Conservation (phyloP, 768 basidiomycete species). For the Lactarius deliciosus region DNA sequence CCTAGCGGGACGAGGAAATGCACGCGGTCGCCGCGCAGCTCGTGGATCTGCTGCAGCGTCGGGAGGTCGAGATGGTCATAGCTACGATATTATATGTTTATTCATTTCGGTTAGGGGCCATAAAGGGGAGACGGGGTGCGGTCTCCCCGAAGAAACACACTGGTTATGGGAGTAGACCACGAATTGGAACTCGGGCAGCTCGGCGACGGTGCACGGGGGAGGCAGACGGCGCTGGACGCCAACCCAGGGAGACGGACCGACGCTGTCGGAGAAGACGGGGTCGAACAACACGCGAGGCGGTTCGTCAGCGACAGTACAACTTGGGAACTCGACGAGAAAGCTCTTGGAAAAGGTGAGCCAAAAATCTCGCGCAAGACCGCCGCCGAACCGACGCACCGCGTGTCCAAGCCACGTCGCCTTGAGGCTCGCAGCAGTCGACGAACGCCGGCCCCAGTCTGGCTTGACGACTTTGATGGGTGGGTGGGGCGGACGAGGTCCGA, state of each 20-base stretch:
- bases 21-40: slow-evolving; percentile 30
- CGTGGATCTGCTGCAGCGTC: slow-evolving; percentile 35
- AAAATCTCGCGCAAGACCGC: not conserved
- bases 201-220: slow-evolving; percentile 40
- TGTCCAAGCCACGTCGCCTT: slow-evolving; percentile 43
- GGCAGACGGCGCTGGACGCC: slow-evolving; percentile 38
- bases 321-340: slow-evolving; percentile 35
- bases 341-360: slow-evolving; percentile 28
- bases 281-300: slow-evolving; percentile 42
- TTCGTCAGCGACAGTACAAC: slow-evolving; percentile 17
- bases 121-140: no score
- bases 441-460: slow-evolving; percentile 32
- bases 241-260: slow-evolving; percentile 34
- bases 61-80: slow-evolving; percentile 46
- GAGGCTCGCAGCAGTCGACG: slow-evolving; percentile 15
- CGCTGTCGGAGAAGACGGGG: slow-evolving; percentile 42
- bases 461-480: slow-evolving; percentile 32
- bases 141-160: slow-evolving; percentile 32
- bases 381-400: slow-evolving; percentile 33
- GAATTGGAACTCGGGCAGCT: slow-evolving; percentile 42
- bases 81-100: slow-evolving; percentile 30
- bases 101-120: no score
- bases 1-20: slow-evolving; percentile 44
- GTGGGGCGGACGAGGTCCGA: slow-evolving; percentile 19
- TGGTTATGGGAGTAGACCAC: slow-evolving; percentile 46